Percentiles rank a stretch among this genome's conserved stretches.
These are phyloP conservation scores for Acanthamoeba rhysodes DNA, from an alignment of 208 protist species.

Conservation along the genomic window DNA sequence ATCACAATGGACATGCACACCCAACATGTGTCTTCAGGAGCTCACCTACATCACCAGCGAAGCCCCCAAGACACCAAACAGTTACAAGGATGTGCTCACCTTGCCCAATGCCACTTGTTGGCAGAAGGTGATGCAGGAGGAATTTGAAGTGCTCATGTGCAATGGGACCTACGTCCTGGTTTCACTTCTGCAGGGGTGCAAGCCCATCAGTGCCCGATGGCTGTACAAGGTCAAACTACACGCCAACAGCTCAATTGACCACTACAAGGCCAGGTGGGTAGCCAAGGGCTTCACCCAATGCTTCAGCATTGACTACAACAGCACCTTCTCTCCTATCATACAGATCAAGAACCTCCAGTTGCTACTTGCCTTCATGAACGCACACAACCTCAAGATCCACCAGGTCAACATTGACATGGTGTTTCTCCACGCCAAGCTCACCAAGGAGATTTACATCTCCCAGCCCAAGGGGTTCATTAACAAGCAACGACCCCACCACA, in stretches of 20 bases:
- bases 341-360: not conserved
- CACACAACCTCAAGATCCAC: not conserved
- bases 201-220: not conserved
- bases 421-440: conserved; percentile 15
- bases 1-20: too few relatives aligned
- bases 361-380: not conserved
- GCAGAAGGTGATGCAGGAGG: not conserved
- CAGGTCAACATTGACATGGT: not conserved
- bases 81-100: too few relatives aligned
- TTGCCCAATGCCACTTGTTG: too few relatives aligned
- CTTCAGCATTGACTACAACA: not conserved
- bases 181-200: not conserved
- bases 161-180: not conserved
- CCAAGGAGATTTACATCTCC: conserved; percentile 53
- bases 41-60: too few relatives aligned
- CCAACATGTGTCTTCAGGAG: too few relatives aligned
- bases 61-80: too few relatives aligned
- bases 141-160: not conserved
- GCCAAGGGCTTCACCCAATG: conserved; percentile 1
- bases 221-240: too few relatives aligned
- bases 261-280: conserved; percentile 14
- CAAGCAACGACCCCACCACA: not conserved
- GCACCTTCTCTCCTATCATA: not conserved
- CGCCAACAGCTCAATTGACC: not conserved
- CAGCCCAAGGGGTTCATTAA: conserved; percentile 24